These are phyloP conservation scores for Backusella liffmaniae DNA, from an alignment of 192 early-diverging fungal species.

Conservation along the genomic window DNA sequence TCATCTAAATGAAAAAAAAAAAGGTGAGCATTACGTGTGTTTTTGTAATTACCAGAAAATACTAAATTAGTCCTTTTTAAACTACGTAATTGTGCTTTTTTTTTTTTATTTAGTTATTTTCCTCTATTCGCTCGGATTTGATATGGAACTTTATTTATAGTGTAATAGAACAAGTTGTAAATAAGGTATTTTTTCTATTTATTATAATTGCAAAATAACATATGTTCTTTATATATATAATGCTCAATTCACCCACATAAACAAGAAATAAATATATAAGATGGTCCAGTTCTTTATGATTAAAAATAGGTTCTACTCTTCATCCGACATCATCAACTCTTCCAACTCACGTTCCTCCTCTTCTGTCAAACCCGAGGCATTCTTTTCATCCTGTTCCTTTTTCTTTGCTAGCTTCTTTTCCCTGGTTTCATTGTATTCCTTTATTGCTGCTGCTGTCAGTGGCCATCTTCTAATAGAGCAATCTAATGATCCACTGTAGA, in stretches of 20 bases:
- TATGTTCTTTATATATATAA: background rate
- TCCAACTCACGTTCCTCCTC: constrained; percentile 90
- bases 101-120: background rate
- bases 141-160: background rate
- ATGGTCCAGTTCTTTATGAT: background rate
- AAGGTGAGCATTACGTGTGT: background rate
- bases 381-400: constrained; percentile 15
- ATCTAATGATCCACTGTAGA: constrained; percentile 85
- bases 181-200: background rate
- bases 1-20: background rate
- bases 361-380: constrained; percentile 61
- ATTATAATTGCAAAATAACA: too few species aligned
- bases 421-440: constrained; percentile 13
- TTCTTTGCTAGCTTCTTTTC: constrained; percentile 18
- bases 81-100: background rate
- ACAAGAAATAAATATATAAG: background rate
- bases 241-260: background rate
- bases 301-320: background rate
- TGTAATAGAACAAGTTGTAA: background rate
- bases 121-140: background rate
- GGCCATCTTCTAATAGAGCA: constrained; percentile 84
- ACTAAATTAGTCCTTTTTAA: background rate
- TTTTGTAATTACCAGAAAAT: background rate
- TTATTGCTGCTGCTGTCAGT: constrained; percentile 35
- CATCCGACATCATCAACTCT: constrained; percentile 78